A percentile compares a stretch with the other conserved stretches of the same genome.
These are phyloP conservation scores for Cicer cuneatum DNA, from an alignment of 306 rosid genomes.

Conservation along the genomic window DNA sequence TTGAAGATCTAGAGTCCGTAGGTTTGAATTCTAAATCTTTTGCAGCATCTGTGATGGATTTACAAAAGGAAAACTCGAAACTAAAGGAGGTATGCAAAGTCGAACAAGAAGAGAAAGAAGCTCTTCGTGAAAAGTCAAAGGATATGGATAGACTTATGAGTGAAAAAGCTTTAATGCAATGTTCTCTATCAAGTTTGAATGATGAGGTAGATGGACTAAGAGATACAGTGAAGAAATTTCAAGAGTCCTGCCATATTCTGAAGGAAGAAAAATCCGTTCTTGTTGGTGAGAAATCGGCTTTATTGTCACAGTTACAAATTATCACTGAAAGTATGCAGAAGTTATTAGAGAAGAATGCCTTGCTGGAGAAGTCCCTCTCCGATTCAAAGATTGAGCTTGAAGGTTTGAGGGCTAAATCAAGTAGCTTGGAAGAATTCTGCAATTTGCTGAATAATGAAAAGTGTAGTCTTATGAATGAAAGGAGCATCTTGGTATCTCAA, in stretches of 20 bases:
- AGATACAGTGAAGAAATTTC: conserved; percentile 61
- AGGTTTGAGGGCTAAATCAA: conserved; percentile 72
- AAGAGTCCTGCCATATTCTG: conserved; percentile 69
- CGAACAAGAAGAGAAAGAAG: conserved; percentile 71
- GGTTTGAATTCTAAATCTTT: conserved; percentile 75
- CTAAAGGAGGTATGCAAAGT: conserved; percentile 66
- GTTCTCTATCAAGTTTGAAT: conserved; percentile 70
- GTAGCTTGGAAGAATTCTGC: conserved; percentile 86
- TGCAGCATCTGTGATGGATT: conserved; percentile 69
- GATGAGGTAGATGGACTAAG: conserved; percentile 66
- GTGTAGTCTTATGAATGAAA: conserved; percentile 73
- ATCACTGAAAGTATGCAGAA: conserved; percentile 87
- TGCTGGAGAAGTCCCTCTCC: conserved; percentile 75
- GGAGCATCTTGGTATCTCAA: conserved; percentile 65
- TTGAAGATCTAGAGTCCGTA: conserved; percentile 69
- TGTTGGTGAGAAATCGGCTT: conserved; percentile 68
- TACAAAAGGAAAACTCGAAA: conserved; percentile 71
- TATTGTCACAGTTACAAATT: conserved; percentile 81
- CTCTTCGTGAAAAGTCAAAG: conserved; percentile 67
- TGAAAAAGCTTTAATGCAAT: conserved; percentile 64
- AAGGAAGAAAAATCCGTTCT: conserved; percentile 80
- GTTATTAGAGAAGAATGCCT: conserved; percentile 75
- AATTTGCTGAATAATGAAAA: conserved; percentile 74
- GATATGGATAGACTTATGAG: conserved; percentile 65
- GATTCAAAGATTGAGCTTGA: conserved; percentile 85